These are phyloP conservation scores for Yamadazyma taylorii DNA, from an alignment of 1,139 yeast genomes.

Conservation along the genomic window DNA sequence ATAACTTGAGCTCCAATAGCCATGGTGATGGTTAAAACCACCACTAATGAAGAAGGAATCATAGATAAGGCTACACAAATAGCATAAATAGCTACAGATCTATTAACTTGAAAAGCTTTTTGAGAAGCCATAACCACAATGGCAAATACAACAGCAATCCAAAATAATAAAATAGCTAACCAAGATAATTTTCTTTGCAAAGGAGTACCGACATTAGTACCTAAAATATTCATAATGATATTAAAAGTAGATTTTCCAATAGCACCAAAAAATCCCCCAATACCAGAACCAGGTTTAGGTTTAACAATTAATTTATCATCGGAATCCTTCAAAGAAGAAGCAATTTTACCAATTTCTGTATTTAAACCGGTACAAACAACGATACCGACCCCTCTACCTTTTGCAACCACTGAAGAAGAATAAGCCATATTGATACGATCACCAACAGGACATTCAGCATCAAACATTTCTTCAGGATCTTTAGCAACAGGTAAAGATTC, in stretches of 20 bases:
- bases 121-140: constrained; percentile 84
- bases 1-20: constrained; percentile 82
- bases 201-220: constrained; percentile 77
- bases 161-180: constrained; percentile 67
- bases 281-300: constrained; percentile 25
- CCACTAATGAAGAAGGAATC: constrained; percentile 82
- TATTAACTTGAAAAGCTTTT: constrained; percentile 55
- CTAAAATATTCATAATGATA: constrained; percentile 66
- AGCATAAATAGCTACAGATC: constrained; percentile 78
- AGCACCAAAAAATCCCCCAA: constrained; percentile 36
- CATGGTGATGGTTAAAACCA: constrained; percentile 82
- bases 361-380: constrained; percentile 65
- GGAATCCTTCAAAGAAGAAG: constrained; percentile 52
- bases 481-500: constrained; percentile 76
- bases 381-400: constrained; percentile 75
- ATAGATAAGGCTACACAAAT: constrained; percentile 79
- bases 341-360: constrained; percentile 79
- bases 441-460: constrained; percentile 59
- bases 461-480: constrained; percentile 45
- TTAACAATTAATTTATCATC: constrained; percentile 12
- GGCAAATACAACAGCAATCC: constrained; percentile 74
- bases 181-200: constrained; percentile 59
- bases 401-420: constrained; percentile 69
- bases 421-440: constrained; percentile 75
- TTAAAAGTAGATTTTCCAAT: constrained; percentile 34